Base-by-base conservation (phyloP, 768 basidiomycete genomes). In the Hysterangium stoloniferum region DNA sequence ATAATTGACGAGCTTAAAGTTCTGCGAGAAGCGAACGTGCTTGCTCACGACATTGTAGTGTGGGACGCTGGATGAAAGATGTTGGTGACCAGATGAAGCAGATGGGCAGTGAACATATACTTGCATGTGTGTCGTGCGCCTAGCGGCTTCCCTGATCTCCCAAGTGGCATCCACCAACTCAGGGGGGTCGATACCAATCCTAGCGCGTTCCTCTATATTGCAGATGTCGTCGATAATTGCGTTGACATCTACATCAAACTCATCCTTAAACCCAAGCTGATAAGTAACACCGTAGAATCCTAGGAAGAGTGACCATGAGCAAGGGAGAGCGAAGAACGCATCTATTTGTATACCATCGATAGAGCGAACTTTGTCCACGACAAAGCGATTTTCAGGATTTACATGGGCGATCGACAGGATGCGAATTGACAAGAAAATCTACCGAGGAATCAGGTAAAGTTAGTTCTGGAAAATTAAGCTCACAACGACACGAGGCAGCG, bases 391-490 rank as follows among this genome's bases (percentile, higher is more conserved):
- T 19, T 72, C 70, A 1, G 58, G 45, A 0, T 71, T 60, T 8
- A 84, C 73, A 40, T 71, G 69, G 4, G 80, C 68, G 5, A 73
- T 60, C 4, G 79, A 75, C 4, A 78, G 67, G 29, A 79, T 64
- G 25, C 70, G 70, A 27, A 81, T 75, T 0, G 80, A 78, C 13
- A 84, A 67, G 64, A 86, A 85, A 32, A 86, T 73, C 76, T 82
- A 48, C 8, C 12, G 24, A 7, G 34, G 13, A 29, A 34, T 5
- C 47, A 9, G 27, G 29, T 33, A n/a, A n/a, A n/a, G n/a, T n/a
- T 12, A 8, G 27, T 5, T 28, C 13, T 6, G 9, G 11, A 34
- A n/a, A 29, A 7, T 1, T 1, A 22, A 22, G 71, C 78, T 56
- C 56, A 81, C 81, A 15, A 80, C 75, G 24, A 84, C 73, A 2